phyloP scores from a whole-genome alignment of 768 basidiomycete species.

The Gloeopeniophorella convolvens region DNA sequence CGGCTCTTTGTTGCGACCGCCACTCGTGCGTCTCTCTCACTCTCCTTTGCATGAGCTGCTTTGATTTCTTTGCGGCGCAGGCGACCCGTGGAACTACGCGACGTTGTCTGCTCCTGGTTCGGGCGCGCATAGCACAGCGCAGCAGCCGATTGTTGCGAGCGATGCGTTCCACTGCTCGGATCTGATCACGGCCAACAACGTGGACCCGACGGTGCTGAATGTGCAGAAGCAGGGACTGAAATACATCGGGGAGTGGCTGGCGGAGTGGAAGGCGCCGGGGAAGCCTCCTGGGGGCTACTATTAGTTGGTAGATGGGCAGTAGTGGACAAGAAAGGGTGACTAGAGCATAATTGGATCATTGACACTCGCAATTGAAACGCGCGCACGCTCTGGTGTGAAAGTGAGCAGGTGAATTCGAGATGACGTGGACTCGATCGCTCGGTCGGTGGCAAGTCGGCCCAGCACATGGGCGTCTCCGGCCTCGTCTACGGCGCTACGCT shows the following conservation, averaged over 20 bases:
- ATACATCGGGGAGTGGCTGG: background rate
- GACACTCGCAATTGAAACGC: no score
- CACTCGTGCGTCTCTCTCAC: background rate
- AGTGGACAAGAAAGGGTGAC: no score
- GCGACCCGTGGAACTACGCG: constrained; percentile 25
- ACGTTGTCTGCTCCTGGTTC: constrained; percentile 22
- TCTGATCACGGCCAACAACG: constrained; percentile 7
- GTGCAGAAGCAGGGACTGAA: no score
- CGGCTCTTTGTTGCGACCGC: constrained; percentile 25
- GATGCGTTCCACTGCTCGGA: constrained; percentile 26
- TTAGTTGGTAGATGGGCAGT: no score
- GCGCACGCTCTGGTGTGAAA: no score
- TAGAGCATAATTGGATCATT: no score
- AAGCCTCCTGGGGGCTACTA: no score
- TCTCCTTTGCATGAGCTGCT: background rate
- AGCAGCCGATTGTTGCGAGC: constrained; percentile 21
- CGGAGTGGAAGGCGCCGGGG: background rate
- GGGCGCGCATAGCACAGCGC: constrained; percentile 9
- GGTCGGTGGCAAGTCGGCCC: no score
- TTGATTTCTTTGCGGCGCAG: background rate
- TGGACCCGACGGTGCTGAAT: background rate
- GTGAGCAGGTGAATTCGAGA: no score
- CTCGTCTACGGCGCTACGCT: background rate
- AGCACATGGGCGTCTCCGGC: background rate
- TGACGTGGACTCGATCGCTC: no score